Evolutionary conservation across 179 eudicot species (phyloP).

Genomic region (Actinidia chinensis): DNA sequence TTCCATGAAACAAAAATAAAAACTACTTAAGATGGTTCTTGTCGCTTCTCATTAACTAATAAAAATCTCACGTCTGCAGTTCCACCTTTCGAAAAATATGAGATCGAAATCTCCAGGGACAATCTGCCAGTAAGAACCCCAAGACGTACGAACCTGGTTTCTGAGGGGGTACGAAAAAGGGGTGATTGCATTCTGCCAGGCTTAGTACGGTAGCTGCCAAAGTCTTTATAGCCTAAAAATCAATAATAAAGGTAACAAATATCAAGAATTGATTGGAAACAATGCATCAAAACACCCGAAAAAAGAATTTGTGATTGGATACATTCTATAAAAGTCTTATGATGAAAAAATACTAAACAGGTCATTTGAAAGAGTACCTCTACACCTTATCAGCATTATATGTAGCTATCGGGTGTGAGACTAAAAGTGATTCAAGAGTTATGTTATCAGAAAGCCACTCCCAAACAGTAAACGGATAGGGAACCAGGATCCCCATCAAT

Average conservation of each 20-base stretch:
- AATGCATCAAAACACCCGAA: too few relatives aligned
- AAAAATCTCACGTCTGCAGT: conserved; percentile 95
- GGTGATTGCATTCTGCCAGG: conserved; percentile 80
- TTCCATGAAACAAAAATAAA: not conserved
- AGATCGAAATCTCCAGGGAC: conserved; percentile 94
- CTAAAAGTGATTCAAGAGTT: conserved; percentile 91
- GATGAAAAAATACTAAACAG: not conserved
- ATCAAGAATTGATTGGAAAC: too few relatives aligned
- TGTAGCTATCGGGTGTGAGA: conserved; percentile 81
- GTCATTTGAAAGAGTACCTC: conserved; percentile 52
- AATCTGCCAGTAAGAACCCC: conserved; percentile 91
- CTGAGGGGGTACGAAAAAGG: conserved; percentile 88
- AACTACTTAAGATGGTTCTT: conserved; percentile 86
- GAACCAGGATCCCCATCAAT: conserved; percentile 96
- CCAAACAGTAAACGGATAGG: conserved; percentile 71
- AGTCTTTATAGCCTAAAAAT: conserved; percentile 66
- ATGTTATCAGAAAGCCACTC: conserved; percentile 99
- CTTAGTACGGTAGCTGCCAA: conserved; percentile 64
- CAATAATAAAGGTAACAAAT: not conserved
- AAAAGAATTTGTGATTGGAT: not conserved
- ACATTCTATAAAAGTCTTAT: not conserved
- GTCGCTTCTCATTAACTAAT: conserved; percentile 99
- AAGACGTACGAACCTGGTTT: conserved; percentile 96
- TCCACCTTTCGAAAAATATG: conserved; percentile 92
- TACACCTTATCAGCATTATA: conserved; percentile 89